These are phyloP conservation scores for Fimicolochytrium jonesii DNA, from an alignment of 192 early-diverging fungal genomes.

Conservation along the genomic window DNA sequence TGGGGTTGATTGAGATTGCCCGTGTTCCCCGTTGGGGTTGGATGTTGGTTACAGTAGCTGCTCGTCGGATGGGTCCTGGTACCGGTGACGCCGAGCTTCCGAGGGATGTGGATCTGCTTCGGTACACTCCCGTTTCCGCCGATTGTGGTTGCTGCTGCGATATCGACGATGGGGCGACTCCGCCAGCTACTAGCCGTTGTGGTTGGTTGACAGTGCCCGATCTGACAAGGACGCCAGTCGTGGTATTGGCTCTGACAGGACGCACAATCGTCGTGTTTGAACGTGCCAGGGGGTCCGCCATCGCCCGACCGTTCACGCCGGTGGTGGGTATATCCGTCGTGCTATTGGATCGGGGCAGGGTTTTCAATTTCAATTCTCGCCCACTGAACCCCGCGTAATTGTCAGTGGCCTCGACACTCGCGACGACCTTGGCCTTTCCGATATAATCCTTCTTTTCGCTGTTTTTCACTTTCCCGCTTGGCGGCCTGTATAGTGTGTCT, in stretches of 20 bases:
- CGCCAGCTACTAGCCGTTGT: too few species aligned
- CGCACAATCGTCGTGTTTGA: not conserved
- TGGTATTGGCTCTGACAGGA: not conserved
- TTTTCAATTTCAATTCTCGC: conserved; percentile 36
- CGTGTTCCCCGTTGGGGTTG: not conserved
- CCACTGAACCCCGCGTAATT: conserved; percentile 64
- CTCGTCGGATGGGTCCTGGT: too few species aligned
- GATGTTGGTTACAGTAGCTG: too few species aligned
- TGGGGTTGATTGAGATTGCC: conserved; percentile 9
- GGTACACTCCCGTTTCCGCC: too few species aligned
- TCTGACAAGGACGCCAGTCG: not conserved
- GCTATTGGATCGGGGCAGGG: conserved; percentile 10
- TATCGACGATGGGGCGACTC: too few species aligned
- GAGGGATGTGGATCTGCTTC: too few species aligned
- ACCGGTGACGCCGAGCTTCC: too few species aligned
- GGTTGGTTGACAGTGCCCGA: conserved; percentile 13
- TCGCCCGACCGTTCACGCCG: too few species aligned
- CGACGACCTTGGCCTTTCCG: conserved; percentile 80
- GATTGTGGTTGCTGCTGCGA: too few species aligned
- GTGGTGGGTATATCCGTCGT: not conserved
- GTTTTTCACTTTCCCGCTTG: conserved; percentile 80
- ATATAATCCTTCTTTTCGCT: conserved; percentile 72
- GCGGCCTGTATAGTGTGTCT: conserved; percentile 77
- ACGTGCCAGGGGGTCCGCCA: not conserved
- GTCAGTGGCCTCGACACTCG: conserved; percentile 61